These are phyloP conservation scores for Nicotiana otophora DNA, from an alignment of 257 asterid genomes.

Conservation along the genomic window DNA sequence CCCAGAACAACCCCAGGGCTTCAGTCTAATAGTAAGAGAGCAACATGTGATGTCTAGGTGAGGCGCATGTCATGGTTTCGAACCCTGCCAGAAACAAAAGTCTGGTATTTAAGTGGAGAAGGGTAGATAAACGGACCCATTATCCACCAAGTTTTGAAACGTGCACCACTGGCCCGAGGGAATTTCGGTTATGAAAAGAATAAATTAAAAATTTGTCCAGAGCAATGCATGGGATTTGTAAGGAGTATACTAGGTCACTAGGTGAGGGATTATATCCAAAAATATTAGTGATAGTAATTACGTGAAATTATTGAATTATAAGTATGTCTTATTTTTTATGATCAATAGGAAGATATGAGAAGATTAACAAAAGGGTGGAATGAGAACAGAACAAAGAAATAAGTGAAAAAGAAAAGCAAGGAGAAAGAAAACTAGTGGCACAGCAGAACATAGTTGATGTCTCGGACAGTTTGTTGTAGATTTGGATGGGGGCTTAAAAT, in stretches of 20 bases:
- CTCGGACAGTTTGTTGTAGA: not conserved
- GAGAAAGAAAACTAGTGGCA: not conserved
- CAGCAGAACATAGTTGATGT: not conserved
- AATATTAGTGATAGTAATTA: not conserved
- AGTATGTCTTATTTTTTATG: not conserved
- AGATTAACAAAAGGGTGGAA: not conserved
- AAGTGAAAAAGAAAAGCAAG: not conserved
- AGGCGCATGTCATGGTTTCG: too few species aligned
- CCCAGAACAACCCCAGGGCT: not conserved
- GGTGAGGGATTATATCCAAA: not conserved
- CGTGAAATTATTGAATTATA: not conserved
- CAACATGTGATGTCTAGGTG: too few species aligned
- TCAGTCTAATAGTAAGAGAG: too few species aligned
- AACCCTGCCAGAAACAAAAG: too few species aligned
- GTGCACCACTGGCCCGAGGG: too few species aligned
- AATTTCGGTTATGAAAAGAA: too few species aligned
- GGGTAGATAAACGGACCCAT: too few species aligned
- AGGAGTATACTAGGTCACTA: not conserved
- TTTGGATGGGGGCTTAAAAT: not conserved
- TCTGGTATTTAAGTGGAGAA: too few species aligned
- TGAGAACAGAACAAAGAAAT: not conserved
- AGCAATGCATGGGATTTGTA: not conserved
- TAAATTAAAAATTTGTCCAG: not conserved
- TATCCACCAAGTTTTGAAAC: too few species aligned
- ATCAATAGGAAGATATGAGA: not conserved